A percentile compares a stretch with the other conserved stretches of the same genome.
Conservation (phyloP, 2,329 filamentous ascomycete species). For the Grosmannia serpens region DNA sequence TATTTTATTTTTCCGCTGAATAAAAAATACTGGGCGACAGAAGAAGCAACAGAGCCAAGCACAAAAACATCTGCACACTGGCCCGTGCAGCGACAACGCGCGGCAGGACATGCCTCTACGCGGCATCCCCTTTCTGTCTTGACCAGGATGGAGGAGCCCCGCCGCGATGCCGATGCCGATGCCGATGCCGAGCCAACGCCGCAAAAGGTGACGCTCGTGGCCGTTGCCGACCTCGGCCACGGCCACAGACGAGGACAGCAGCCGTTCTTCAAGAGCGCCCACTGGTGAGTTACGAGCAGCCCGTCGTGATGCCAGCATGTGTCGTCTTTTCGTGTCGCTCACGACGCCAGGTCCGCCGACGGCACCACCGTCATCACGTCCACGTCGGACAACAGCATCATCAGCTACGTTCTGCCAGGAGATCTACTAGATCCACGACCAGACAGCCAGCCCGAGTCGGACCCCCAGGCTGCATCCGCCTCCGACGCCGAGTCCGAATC, state of each 20-base stretch:
- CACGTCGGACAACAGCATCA: slow-evolving; percentile 41
- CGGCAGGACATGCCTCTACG: neutral
- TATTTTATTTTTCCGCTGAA: neutral
- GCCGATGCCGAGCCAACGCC: neutral
- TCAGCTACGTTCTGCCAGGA: slow-evolving; percentile 44
- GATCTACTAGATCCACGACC: slow-evolving; percentile 34
- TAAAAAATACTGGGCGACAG: too few species aligned
- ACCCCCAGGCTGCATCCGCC: neutral
- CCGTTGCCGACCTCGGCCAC: slow-evolving; percentile 3
- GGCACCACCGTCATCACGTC: slow-evolving; percentile 46
- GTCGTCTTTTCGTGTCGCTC: neutral
- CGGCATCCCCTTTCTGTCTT: neutral
- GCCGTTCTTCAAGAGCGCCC: slow-evolving; percentile 28
- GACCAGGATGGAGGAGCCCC: neutral
- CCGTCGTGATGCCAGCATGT: neutral
- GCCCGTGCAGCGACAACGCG: neutral
- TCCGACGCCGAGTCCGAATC: neutral
- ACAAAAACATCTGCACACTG: neutral
- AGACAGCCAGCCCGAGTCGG: neutral
- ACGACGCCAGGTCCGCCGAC: slow-evolving; percentile 37
- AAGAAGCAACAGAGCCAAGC: too few species aligned
- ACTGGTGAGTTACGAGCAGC: slow-evolving; percentile 21
- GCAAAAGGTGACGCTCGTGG: slow-evolving; percentile 3
- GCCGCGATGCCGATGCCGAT: neutral
- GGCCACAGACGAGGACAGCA: neutral